Percentiles rank a stretch among this genome's conserved stretches.
Conservation (phyloP, 345 rosid species). For the Populus simonii region DNA sequence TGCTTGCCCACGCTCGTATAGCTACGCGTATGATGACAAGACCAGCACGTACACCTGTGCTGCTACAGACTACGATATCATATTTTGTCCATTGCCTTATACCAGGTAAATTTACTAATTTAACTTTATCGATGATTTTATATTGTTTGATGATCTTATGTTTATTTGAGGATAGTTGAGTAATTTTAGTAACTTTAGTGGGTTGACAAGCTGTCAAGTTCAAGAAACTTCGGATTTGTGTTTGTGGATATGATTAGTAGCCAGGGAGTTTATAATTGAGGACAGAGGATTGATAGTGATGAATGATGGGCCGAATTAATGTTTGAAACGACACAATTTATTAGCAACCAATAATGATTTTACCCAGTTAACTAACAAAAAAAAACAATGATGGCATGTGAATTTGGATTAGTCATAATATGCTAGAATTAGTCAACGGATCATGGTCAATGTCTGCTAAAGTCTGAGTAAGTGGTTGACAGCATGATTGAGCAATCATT, state of each 20-base stretch:
- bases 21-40: conserved; percentile 85
- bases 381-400: no score
- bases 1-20: conserved; percentile 88
- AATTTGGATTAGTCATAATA: no score
- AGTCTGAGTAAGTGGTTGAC: no score
- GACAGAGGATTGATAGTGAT: conserved; percentile 3
- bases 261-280: conserved; percentile 6
- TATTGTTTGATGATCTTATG: neutral
- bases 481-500: no score
- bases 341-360: neutral
- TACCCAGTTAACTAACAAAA: neutral
- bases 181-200: neutral
- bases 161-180: neutral
- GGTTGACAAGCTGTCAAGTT: neutral
- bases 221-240: neutral
- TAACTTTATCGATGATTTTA: neutral
- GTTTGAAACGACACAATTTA: neutral
- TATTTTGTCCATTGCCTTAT: conserved; percentile 86
- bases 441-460: no score
- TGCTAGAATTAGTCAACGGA: no score
- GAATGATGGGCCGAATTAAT: neutral
- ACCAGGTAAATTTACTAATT: conserved; percentile 51
- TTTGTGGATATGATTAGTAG: neutral
- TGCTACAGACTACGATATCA: conserved; percentile 57
- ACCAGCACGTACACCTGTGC: conserved; percentile 88